Percentiles rank a stretch among this genome's conserved stretches.
These are phyloP conservation scores for Cardamine resedifolia DNA, from an alignment of 345 rosid genomes.

Conservation along the genomic window DNA sequence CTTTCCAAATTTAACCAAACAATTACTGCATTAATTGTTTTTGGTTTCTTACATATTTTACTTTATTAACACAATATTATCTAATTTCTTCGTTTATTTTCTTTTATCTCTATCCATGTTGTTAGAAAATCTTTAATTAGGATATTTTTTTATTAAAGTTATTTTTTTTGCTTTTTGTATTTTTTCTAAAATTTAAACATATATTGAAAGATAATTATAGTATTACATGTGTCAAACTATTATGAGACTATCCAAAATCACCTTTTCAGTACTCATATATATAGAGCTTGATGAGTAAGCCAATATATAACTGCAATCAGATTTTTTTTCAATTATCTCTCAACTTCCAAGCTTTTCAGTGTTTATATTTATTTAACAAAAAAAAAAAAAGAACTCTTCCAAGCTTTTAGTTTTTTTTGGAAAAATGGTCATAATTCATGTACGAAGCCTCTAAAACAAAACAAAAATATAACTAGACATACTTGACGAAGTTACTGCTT, in stretches of 20 bases:
- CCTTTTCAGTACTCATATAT: background rate
- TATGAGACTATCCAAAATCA: background rate
- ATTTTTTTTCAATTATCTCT: background rate
- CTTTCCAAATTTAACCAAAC: background rate
- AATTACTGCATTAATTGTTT: too few relatives aligned
- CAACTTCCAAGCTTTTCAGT: background rate
- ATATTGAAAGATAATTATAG: background rate
- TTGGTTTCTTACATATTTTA: background rate
- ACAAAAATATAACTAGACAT: background rate
- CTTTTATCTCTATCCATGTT: background rate
- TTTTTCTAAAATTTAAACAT: background rate
- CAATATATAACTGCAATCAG: background rate
- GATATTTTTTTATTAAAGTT: too few relatives aligned
- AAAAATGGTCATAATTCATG: conserved; percentile 7
- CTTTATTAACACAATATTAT: too few relatives aligned
- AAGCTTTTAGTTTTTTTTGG: background rate
- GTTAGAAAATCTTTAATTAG: too few relatives aligned
- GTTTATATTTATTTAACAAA: background rate
- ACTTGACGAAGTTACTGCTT: background rate
- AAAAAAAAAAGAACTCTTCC: too few relatives aligned
- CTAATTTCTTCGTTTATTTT: too few relatives aligned
- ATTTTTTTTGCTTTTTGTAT: too few relatives aligned
- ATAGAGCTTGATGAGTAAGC: background rate
- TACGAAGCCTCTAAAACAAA: conserved; percentile 8
- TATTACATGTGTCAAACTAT: background rate